Base-by-base conservation (phyloP, 306 rosid genomes). In the Rosa rugosa region DNA sequence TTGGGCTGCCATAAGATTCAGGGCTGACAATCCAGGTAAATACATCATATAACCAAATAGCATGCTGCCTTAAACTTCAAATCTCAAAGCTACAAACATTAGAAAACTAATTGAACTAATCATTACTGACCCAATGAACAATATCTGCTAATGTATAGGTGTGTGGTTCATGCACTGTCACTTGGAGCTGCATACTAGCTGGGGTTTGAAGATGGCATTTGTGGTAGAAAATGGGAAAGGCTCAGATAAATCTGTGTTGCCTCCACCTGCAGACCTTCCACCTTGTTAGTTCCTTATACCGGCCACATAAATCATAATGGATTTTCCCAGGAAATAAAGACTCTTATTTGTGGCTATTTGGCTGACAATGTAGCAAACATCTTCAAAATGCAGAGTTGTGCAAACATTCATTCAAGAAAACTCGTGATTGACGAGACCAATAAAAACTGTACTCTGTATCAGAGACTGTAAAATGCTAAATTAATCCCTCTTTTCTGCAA, bases 21-120 rank as follows among this genome's bases (percentile, higher is more conserved):
- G 77, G 45, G 86, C 86, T 11, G 69, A 79, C 31, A 83, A 83
- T 79, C 86, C 86, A 22, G 86, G 86, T 83, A 71, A 46, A 17
- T 23, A 27, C 20, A n/a, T 51, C 57, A 17, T 4, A 5, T 51
- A 51, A 4, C 57, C 57, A 51, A 17, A n/a, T 9, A 8, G 6
- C 17, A 59, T 57, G 63, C 31, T 59, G 2, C 36, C 36, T 31
- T 31, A 31, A 31, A 8, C 4, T 60, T 23, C 27, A 56, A 8
- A 20, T 0, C 13, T 57, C 27, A n/a, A 22, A 22, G 2, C 4
- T 23, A 11, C 36, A 53, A 53, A 5, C 22, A 8, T 60, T 0
- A 9, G 31, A 25, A 3, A 59, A 59, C 40, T 25, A 60, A 60
- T 23, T 22, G 10, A 5, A 20, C 10, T 20, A 20, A 54, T 10